These are phyloP conservation scores for Aureobasidium namibiae DNA, from an alignment of 2,329 filamentous ascomycete genomes.

Conservation along the genomic window DNA sequence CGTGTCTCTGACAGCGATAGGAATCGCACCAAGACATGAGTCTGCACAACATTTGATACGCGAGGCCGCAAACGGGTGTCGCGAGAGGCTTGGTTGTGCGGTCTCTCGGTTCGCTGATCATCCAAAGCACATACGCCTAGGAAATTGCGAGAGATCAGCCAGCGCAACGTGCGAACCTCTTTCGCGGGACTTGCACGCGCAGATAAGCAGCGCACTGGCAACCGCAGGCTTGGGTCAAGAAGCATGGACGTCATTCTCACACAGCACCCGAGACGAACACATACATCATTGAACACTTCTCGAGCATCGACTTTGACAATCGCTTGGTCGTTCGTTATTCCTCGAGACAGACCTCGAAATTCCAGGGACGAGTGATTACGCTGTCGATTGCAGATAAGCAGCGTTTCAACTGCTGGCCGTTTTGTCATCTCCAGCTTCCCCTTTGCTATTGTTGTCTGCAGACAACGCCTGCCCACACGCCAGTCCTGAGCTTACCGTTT, in stretches of 20 bases:
- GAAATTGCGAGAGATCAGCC: slow-evolving; percentile 3
- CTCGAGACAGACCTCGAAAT: not conserved
- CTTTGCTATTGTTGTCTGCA: slow-evolving; percentile 7
- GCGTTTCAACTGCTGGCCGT: slow-evolving; percentile 13
- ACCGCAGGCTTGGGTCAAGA: slow-evolving; percentile 1
- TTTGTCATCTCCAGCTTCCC: slow-evolving; percentile 12
- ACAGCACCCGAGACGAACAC: slow-evolving; percentile 3
- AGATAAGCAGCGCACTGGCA: not conserved
- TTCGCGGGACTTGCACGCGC: not conserved
- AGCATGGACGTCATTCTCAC: not conserved
- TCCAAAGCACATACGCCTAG: not conserved
- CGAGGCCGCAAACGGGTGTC: slow-evolving; percentile 3
- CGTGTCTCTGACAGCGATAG: not conserved
- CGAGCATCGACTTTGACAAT: not conserved
- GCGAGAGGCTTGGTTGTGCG: slow-evolving; percentile 8
- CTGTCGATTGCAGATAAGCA: slow-evolving; percentile 9
- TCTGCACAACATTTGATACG: slow-evolving; percentile 11
- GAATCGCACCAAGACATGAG: not conserved
- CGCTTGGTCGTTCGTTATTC: not conserved
- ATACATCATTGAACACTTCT: slow-evolving; percentile 6
- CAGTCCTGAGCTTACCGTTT: slow-evolving; percentile 1
- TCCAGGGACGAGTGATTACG: not conserved
- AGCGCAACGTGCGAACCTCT: slow-evolving; percentile 8
- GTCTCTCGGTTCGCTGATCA: not conserved
- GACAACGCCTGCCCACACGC: not conserved